Base-by-base conservation (phyloP, 2,329 filamentous ascomycete species). In the Lachnellula arida region DNA sequence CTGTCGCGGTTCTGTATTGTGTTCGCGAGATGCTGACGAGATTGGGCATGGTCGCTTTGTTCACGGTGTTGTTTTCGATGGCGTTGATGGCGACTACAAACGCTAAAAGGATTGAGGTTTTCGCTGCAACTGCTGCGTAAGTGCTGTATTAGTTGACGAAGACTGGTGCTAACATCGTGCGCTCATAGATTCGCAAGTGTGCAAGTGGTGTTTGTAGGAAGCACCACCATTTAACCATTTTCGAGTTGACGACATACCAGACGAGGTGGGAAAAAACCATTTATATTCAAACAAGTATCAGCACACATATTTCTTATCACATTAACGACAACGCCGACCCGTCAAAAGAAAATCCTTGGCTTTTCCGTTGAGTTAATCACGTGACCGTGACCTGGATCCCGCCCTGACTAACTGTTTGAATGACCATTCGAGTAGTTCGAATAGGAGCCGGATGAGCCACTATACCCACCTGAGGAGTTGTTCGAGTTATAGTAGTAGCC, bases 71-170 rank as follows among this genome's bases (percentile, higher is more conserved):
- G 1, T 65, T 64, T 40, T 58, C 61, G 1, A 12, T 55, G 1
- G 58, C 61, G 23, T 54, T 63, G 12, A 47, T 57, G 1, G 1
- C 60, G 4, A 50, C 56, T 23, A 65, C 58, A n/a, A 63, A 56
- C 12, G 57, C 59, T 3, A 58, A 49, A 15, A 48, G 61, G 34
- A 55, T 57, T 0, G 57, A 63, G 19, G 46, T 63, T 8, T 60
- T 63, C 37, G 57, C 59, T 0, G 52, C 57, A 4, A 63, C 60
- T 0, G 60, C 60, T n/a, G 59, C 60, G 43, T 62, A 49, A 48
- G 51, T 12, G 17, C 6, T 28, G 28, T 28, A 7, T 28, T 9
- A 28, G 28, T 28, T 28, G 7, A 9, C 28, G 7, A 28, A 28
- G 28, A 28, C 5, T 28, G 28, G 6, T 28, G 28, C 28, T 28